phyloP scores from a whole-genome alignment of 805 yeast genomes.

The Gaillardinia entomophila region DNA sequence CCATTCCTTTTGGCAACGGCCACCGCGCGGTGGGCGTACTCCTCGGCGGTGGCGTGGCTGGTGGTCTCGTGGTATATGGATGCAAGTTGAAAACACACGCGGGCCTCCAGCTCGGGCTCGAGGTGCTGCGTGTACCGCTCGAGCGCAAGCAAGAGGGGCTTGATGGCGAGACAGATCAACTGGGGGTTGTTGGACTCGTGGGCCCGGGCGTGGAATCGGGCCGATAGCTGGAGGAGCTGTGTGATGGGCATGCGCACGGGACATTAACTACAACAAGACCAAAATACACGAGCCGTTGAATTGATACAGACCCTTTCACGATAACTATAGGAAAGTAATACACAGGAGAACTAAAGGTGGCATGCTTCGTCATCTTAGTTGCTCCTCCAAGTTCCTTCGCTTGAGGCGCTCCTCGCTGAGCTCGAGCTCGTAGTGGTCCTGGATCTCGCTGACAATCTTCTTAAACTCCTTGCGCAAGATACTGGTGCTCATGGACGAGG shows the following conservation, averaged over 20 bases:
- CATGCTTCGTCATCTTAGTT: too few species aligned
- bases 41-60: constrained; percentile 35
- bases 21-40: constrained; percentile 26
- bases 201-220: too few species aligned
- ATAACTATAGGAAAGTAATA: too few species aligned
- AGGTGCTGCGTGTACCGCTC: constrained; percentile 22
- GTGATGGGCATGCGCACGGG: too few species aligned
- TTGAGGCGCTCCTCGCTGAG: constrained; percentile 50
- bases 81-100: constrained; percentile 30
- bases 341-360: too few species aligned
- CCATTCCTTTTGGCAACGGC: constrained; percentile 22
- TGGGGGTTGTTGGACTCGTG: neutral
- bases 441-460: constrained; percentile 56
- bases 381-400: constrained; percentile 36
- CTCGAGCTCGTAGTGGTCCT: constrained; percentile 55
- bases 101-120: constrained; percentile 24
- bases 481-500: constrained; percentile 38
- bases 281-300: too few species aligned
- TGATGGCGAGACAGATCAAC: neutral
- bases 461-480: constrained; percentile 66
- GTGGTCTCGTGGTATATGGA: constrained; percentile 36
- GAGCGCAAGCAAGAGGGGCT: constrained; percentile 20
- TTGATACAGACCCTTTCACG: too few species aligned
- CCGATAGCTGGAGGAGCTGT: too few species aligned
- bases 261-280: too few species aligned